Evolutionary conservation across 225 moss, liverwort and hornwort genomes (phyloP).

Genomic region (Straminergon stramineum): DNA sequence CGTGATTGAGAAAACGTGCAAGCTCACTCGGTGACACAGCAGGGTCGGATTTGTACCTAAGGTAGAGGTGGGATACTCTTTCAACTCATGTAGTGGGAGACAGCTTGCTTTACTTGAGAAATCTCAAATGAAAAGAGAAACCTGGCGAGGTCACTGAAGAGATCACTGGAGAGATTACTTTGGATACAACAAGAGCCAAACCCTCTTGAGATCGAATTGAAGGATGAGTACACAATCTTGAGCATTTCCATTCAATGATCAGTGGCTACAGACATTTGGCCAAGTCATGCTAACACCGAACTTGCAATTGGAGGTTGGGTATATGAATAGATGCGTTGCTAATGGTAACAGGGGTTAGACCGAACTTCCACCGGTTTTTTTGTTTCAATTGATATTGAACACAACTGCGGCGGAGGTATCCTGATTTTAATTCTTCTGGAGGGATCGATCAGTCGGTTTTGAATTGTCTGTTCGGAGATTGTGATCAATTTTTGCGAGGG

Average conservation of each 20-base stretch:
- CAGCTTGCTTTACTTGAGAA: background rate
- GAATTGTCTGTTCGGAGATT: background rate
- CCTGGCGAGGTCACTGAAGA: background rate
- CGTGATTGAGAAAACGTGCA: conserved; percentile 27
- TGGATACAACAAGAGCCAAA: background rate
- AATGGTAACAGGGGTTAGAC: background rate
- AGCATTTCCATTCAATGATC: background rate
- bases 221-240: background rate
- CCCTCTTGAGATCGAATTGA: background rate
- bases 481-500: background rate
- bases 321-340: background rate
- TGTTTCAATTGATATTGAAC: background rate
- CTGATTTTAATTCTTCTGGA: background rate
- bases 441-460: background rate
- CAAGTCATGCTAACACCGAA: background rate
- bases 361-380: background rate
- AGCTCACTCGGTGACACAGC: conserved; percentile 3
- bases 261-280: background rate
- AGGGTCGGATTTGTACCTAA: background rate
- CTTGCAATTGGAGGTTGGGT: background rate
- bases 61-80: background rate
- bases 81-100: background rate
- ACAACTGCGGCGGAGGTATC: background rate
- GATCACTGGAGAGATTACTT: background rate
- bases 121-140: background rate